Evolutionary conservation across 305 asterid genomes (phyloP), one percentile per base, ranked within the genome.

Genomic region (Petunia hybrid): DNA sequence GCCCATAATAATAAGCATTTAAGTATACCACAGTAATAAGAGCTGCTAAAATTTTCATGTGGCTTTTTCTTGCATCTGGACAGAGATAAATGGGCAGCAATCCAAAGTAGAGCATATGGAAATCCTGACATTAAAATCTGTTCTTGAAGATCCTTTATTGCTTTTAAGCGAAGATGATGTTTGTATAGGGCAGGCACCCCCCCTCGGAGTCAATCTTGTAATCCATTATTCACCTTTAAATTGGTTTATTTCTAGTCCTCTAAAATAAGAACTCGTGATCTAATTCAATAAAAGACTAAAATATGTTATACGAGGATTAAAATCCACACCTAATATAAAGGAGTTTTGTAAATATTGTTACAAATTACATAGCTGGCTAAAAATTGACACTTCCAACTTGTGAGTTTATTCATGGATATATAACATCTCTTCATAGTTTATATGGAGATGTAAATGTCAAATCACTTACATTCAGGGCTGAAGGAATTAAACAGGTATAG

Each of bases 1-100:
- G 91, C 22, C 76, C 68, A 86, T n/a, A 76, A 55, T 59, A 74
- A 74, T 77, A 68, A 75, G 14, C 43, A 31, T 22, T 70, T 78
- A 51, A 73, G 45, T 12, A 51, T 48, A 10, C 36, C 62, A 35
- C 14, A 35, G 51, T 51, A 51, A 73, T 36, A 45, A 73, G 36
- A 59, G 62, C 48, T 48, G 8, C 48, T 35, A 45, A 16, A 73
- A 73, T 62, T 48, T 45, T 12, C 7, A 0, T 31, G 62, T 22
- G 13, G 5, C 41, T 43, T 68, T 9, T 57, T 43, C 5, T 43
- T 22, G 59, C 76, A 22, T 69, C 41, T 5, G 31, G 40, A 45
- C 4, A 48, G 43, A 71, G 6, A 71, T 1, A 70, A 10, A 48
- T 1, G 31, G 31, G 77, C 6, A 48, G 6, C 77, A 31, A 42